These are phyloP conservation scores for Chlamydomonas sp. DNA, from an alignment of 139 green algal species.

Conservation along the genomic window DNA sequence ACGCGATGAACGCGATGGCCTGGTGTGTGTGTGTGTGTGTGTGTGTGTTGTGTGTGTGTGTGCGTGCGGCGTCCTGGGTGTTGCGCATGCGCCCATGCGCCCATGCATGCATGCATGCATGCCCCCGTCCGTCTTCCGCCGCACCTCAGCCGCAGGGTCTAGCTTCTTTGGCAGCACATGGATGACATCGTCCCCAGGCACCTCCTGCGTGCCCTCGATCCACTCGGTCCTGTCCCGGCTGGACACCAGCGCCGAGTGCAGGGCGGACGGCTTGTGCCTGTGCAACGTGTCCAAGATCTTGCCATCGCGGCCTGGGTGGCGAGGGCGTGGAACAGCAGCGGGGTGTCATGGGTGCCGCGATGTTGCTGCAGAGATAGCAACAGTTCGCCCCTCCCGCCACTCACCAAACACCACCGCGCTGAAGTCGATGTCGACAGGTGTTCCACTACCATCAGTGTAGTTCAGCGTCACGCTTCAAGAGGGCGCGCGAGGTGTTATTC, in stretches of 20 bases:
- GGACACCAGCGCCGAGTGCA: conserved; percentile 27
- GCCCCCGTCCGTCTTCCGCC: too few relatives aligned
- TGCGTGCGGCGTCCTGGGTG: too few relatives aligned
- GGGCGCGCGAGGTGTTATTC: too few relatives aligned
- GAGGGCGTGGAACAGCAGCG: too few relatives aligned
- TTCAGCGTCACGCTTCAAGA: conserved; percentile 16
- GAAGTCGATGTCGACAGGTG: not conserved
- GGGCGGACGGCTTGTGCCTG: conserved; percentile 27
- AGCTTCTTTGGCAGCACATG: conserved; percentile 35
- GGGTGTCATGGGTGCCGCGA: too few relatives aligned
- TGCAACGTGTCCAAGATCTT: conserved; percentile 28
- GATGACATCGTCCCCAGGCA: conserved; percentile 33
- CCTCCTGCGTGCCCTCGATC: conserved; percentile 19
- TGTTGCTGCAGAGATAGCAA: too few relatives aligned
- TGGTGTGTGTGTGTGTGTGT: too few relatives aligned
- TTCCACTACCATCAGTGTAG: not conserved
- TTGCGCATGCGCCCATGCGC: too few relatives aligned
- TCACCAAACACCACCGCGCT: conserved; percentile 9
- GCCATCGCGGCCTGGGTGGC: conserved; percentile 16
- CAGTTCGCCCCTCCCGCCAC: not conserved
- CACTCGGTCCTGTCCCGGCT: conserved; percentile 19
- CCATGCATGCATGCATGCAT: too few relatives aligned
- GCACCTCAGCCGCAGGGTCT: conserved; percentile 23
- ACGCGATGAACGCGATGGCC: conserved; percentile 30
- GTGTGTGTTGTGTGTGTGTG: too few relatives aligned